Evolutionary conservation across 148 eudicot species (phyloP).

Genomic region (Tetragonia tetragonoides): DNA sequence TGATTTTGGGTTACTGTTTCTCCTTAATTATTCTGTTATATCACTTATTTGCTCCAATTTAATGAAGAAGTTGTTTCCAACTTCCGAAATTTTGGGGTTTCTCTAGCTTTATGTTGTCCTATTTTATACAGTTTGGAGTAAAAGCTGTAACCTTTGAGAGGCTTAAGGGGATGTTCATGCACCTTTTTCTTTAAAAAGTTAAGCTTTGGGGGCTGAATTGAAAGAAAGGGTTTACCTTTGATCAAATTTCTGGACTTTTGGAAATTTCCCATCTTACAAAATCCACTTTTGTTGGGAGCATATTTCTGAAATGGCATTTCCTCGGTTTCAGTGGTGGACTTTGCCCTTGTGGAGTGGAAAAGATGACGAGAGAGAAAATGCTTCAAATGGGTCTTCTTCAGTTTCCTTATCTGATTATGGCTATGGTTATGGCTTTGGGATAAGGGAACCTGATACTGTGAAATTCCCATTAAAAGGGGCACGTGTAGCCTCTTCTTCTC

Average conservation of each 20-base stretch:
- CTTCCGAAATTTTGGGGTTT: constrained; percentile 15
- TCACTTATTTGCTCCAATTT: neutral
- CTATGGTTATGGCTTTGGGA: constrained; percentile 38
- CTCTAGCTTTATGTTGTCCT: neutral
- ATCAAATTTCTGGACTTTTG: neutral
- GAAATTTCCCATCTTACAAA: neutral
- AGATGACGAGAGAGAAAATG: constrained; percentile 49
- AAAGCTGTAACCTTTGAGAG: constrained; percentile 17
- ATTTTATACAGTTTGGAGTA: constrained; percentile 3
- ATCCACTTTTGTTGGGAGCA: neutral
- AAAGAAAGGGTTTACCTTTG: constrained; percentile 22
- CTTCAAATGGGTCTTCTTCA: constrained; percentile 36
- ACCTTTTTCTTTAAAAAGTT: constrained; percentile 7
- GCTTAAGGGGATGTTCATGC: constrained; percentile 10
- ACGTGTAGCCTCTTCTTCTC: constrained; percentile 36
- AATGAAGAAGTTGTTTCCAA: constrained; percentile 13
- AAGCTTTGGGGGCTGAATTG: constrained; percentile 13
- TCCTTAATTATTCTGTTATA: neutral
- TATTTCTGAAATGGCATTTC: constrained; percentile 42
- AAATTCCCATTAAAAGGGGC: constrained; percentile 44
- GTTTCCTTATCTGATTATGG: constrained; percentile 28
- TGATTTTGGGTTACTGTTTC: neutral
- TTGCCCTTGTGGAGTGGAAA: constrained; percentile 19
- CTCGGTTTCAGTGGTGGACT: constrained; percentile 43
- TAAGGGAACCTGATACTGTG: constrained; percentile 52